Base-by-base conservation (phyloP, 2,329 filamentous ascomycete species). In the Zopfia rhizophila region DNA sequence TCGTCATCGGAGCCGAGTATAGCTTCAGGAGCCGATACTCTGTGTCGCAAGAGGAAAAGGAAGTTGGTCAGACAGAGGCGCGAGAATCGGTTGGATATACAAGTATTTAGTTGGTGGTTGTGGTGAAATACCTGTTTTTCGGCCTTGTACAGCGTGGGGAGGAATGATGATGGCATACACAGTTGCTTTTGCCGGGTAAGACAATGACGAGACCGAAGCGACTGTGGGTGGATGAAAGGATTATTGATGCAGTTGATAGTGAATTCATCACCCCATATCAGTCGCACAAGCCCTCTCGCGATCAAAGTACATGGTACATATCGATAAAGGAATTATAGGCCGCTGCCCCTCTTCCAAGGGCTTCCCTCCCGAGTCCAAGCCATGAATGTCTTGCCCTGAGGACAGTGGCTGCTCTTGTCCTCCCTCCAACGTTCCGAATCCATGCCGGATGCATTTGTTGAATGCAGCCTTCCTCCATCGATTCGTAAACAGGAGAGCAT, bases 371-470 rank as follows among this genome's bases (percentile, higher is more conserved):
- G 29, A 29, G 28, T 36, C 39, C 30, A 24, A 37, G 47, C 37
- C 30, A 38, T 31, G 51, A 46, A 43, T 44, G 19, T 32, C 43
- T 22, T 19, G 48, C 49, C 49, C 46, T 41, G 45, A 37, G 35
- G 35, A 11, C 55, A 42, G 51, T 53, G 52, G 54, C 53, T 53
- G 54, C 52, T 19, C 29, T 25, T 27, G 22, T 23, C 33, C 22
- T 14, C 28, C 33, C 51, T 56, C 57, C 61, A 54, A 58, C 53
- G 55, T 35, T 39, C 50, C 53, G 53, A 61, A 59, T 58, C 57
- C 50, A 69, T 66, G 60, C 63, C 61, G 63, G 55, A 56, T 46
- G 48, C 52, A 55, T 55, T 51, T 55, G 50, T 56, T 53, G 53
- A 52, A 51, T 23, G 21, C 45, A 49, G 62, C 57, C 55, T 55